Evolutionary conservation across 2,329 filamentous ascomycete species (phyloP), one percentile per base, ranked within the genome.

Genomic region (Microsporum audouinii): DNA sequence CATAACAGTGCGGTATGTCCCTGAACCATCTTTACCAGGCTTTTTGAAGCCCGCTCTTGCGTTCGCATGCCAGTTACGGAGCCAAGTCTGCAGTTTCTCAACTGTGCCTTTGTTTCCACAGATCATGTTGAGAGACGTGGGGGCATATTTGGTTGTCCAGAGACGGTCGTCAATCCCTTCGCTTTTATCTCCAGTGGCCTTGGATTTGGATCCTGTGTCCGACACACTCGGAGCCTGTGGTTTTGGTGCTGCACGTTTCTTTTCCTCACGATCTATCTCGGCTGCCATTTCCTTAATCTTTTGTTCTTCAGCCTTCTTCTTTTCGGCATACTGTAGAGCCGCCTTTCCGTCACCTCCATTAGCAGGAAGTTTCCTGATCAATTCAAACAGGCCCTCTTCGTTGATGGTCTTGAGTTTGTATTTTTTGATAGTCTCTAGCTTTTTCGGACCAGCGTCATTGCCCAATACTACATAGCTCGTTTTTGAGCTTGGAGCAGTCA

Each of bases 131-230:
- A 95, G 79, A 60, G 87, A 82, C 1, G 88, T 88, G 1, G 94
- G 94, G 0, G 94, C 94, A 74, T 99, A 97, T 69, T 96, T 97
- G 51, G 87, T 88, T 1, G 94, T 99, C 88, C 94, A 95, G 1
- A 99, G 79, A 66, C 89, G 85, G 62, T 84, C 81, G 59, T 84
- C 80, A 41, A 79, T 72, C 17, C 60, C 29, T 14, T 53, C 36
- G 47, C 76, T 78, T 57, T 60, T 62, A 51, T 69, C 60, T 34
- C 77, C 76, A 58, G 77, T 72, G 33, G 69, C 69, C 61, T 70
- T 70, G 33, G 65, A 60, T 47, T 69, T 67, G 63, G 58, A 6
- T 12, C 34, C n/a, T 3, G 41, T 3, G 4, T 34, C 27, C 33
- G 31, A 45, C 6, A 66, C 73, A 69, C 68, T 75, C 66, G 78